Percentiles rank a stretch among this genome's conserved stretches.
Conservation (phyloP, 495 filamentous ascomycete genomes). For the Pseudoneurospora amorphoporcata region DNA sequence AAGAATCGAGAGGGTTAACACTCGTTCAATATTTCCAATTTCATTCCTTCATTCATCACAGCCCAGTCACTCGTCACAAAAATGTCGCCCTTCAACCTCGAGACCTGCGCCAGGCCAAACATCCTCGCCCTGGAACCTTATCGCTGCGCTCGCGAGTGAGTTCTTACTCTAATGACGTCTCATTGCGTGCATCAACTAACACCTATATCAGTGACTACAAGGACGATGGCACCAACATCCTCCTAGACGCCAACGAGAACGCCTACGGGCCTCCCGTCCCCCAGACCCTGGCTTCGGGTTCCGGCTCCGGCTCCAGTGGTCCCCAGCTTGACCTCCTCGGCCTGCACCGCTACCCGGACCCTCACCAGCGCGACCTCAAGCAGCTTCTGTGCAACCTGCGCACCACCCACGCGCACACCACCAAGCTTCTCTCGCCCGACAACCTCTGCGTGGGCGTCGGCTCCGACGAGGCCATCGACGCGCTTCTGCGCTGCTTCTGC, state of each 20-base stretch:
- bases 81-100: slow-evolving; percentile 56
- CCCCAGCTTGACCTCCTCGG: slow-evolving; percentile 58
- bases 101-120: slow-evolving; percentile 74
- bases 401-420: slow-evolving; percentile 72
- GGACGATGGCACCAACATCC: slow-evolving; percentile 91
- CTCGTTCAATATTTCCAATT: neutral
- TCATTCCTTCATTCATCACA: neutral
- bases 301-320: slow-evolving; percentile 14
- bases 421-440: slow-evolving; percentile 60
- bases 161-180: slow-evolving; percentile 11
- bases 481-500: slow-evolving; percentile 86
- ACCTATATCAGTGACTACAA: slow-evolving; percentile 74
- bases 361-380: slow-evolving; percentile 82
- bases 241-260: slow-evolving; percentile 97
- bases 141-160: slow-evolving; percentile 74
- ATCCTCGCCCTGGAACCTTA: slow-evolving; percentile 76
- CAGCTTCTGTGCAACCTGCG: slow-evolving; percentile 77
- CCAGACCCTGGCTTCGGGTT: slow-evolving; percentile 8
- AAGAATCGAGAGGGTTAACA: neutral
- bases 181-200: slow-evolving; percentile 18
- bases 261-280: slow-evolving; percentile 70
- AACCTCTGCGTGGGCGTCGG: slow-evolving; percentile 94
- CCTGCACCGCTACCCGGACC: slow-evolving; percentile 92
- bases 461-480: slow-evolving; percentile 93
- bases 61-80: neutral